These are phyloP conservation scores for Daldinia eschscholtzii DNA, from an alignment of 2,329 filamentous ascomycete genomes.

Conservation along the genomic window DNA sequence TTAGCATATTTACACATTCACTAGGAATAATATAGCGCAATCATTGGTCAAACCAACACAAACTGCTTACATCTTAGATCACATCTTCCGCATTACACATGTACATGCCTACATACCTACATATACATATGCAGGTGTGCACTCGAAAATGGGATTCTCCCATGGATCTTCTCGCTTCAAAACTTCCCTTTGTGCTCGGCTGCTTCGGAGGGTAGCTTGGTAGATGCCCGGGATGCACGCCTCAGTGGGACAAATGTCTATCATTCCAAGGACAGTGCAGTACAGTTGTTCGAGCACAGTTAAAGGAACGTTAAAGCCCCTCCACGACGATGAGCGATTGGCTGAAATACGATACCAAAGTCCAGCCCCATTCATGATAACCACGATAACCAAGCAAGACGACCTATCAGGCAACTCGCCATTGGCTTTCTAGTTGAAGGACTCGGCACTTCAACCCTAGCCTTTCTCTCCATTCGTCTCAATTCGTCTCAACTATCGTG, in stretches of 20 bases:
- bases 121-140: slow-evolving; percentile 3
- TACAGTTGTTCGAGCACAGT: slow-evolving; percentile 13
- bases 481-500: slow-evolving; percentile 12
- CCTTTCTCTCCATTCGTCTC: slow-evolving; percentile 17
- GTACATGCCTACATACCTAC: not conserved
- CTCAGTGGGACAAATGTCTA: slow-evolving; percentile 35
- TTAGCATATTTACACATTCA: not conserved
- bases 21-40: not conserved
- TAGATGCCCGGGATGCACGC: slow-evolving; percentile 35
- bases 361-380: slow-evolving; percentile 43
- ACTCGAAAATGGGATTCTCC: slow-evolving; percentile 5
- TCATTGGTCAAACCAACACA: slow-evolving; percentile 24
- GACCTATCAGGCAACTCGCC: slow-evolving; percentile 35
- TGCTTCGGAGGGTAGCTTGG: slow-evolving; percentile 20
- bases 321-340: slow-evolving; percentile 53
- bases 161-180: slow-evolving; percentile 14
- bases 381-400: slow-evolving; percentile 44
- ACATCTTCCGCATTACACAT: slow-evolving; percentile 9
- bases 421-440: slow-evolving; percentile 41
- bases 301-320: slow-evolving; percentile 8
- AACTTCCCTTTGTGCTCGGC: slow-evolving; percentile 19
- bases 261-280: slow-evolving; percentile 30
- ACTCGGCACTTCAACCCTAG: slow-evolving; percentile 38
- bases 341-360: slow-evolving; percentile 55
- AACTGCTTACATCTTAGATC: slow-evolving; percentile 13